Evolutionary conservation across 768 basidiomycete genomes (phyloP).

Genomic region (Artomyces pyxidatus): DNA sequence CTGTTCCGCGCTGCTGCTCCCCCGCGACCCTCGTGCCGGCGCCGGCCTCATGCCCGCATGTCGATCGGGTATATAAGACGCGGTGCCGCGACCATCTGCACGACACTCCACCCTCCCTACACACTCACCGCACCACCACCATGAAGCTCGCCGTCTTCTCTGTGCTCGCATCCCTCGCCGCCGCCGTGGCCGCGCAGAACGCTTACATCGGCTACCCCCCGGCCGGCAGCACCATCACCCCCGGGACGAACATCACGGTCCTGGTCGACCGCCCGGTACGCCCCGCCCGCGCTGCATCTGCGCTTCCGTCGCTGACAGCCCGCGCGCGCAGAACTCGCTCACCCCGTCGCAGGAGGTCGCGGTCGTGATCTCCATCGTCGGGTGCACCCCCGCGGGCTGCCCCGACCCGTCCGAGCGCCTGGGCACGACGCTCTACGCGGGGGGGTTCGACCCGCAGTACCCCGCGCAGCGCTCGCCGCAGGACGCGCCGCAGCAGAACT

Average conservation of each 20-base stretch:
- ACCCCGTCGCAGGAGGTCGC: neutral
- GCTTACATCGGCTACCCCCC: neutral
- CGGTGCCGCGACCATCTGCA: too few species aligned
- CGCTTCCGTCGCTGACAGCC: too few species aligned
- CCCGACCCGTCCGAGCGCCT: neutral
- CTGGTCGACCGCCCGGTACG: neutral
- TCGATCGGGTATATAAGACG: too few species aligned
- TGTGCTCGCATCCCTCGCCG: neutral
- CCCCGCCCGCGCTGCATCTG: neutral
- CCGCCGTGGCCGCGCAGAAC: neutral
- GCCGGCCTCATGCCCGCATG: too few species aligned
- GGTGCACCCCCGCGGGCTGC: neutral
- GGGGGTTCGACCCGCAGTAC: slow-evolving; percentile 1
- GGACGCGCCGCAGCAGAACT: slow-evolving; percentile 1
- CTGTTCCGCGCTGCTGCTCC: too few species aligned
- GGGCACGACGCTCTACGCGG: slow-evolving; percentile 2
- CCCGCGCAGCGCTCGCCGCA: neutral
- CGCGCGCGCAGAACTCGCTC: neutral
- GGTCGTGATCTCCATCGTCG: neutral
- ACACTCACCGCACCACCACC: neutral
- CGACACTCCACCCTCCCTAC: too few species aligned
- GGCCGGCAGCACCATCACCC: neutral
- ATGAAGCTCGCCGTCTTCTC: neutral
- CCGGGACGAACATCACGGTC: neutral
- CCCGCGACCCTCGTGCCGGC: too few species aligned